Evolutionary conservation across 2,329 filamentous ascomycete species (phyloP).

Genomic region (Claviceps purpurea): DNA sequence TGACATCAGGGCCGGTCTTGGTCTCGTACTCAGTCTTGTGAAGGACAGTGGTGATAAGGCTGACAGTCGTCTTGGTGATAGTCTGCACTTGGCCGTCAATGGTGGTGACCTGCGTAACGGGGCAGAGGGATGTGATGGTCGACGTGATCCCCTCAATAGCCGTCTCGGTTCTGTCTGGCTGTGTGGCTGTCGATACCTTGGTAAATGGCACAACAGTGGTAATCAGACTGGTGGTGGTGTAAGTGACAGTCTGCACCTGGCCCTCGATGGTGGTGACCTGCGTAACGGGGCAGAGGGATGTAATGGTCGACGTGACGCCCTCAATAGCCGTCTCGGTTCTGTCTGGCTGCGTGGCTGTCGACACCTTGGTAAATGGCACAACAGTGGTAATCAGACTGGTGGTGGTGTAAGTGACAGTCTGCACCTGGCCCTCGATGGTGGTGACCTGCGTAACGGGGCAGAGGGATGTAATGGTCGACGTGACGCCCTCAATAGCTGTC

Average conservation of each 20-base stretch:
- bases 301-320: constrained; percentile 25
- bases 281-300: constrained; percentile 28
- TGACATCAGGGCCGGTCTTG: background rate
- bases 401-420: constrained; percentile 10
- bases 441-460: constrained; percentile 23
- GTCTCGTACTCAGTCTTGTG: constrained; percentile 13
- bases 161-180: constrained; percentile 20
- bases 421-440: constrained; percentile 6
- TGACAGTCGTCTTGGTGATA: constrained; percentile 12
- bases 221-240: constrained; percentile 12
- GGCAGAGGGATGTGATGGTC: constrained; percentile 29
- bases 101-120: constrained; percentile 23
- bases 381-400: constrained; percentile 13
- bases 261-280: constrained; percentile 8
- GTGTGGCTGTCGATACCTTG: constrained; percentile 16
- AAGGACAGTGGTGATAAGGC: constrained; percentile 14
- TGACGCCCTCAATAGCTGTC: constrained; percentile 17
- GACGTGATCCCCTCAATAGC: constrained; percentile 22
- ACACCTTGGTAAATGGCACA: constrained; percentile 17
- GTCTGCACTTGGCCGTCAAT: constrained; percentile 10
- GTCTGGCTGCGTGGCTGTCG: constrained; percentile 18
- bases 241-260: constrained; percentile 7
- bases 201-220: constrained; percentile 17
- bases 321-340: constrained; percentile 18
- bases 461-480: constrained; percentile 27